These are phyloP conservation scores for Zygoascus bituminiphila DNA, from an alignment of 805 yeast genomes.

Conservation along the genomic window DNA sequence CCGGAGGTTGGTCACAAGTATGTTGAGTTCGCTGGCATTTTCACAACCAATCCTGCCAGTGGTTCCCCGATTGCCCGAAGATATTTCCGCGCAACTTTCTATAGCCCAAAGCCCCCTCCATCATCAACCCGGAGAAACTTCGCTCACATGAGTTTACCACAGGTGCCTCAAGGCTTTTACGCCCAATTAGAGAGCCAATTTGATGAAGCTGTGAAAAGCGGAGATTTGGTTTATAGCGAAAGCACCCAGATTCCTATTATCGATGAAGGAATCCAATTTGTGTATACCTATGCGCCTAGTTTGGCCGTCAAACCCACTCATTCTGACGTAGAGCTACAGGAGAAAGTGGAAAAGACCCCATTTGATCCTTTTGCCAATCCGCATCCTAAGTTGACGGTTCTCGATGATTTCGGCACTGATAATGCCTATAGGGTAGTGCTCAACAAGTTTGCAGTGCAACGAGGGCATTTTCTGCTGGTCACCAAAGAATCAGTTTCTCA, in stretches of 20 bases:
- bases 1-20: too few relatives aligned
- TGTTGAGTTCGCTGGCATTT: too few relatives aligned
- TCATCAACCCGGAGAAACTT: neutral
- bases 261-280: slow-evolving; percentile 26
- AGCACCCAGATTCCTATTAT: slow-evolving; percentile 33
- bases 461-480: slow-evolving; percentile 69
- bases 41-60: too few relatives aligned
- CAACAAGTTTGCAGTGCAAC: slow-evolving; percentile 80
- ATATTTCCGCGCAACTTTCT: too few relatives aligned
- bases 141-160: neutral
- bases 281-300: slow-evolving; percentile 31
- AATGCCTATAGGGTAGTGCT: slow-evolving; percentile 54
- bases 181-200: neutral
- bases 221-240: slow-evolving; percentile 45
- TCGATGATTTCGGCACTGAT: slow-evolving; percentile 39
- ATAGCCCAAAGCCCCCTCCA: neutral
- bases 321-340: slow-evolving; percentile 6
- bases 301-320: slow-evolving; percentile 28
- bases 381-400: slow-evolving; percentile 63
- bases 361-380: slow-evolving; percentile 70
- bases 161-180: neutral
- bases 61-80: too few relatives aligned
- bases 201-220: slow-evolving; percentile 39
- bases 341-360: slow-evolving; percentile 3
- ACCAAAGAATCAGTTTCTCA: slow-evolving; percentile 72